Conservation (phyloP, 352 stramenopile genomes). For the Globisporangium cylindrosporum region DNA sequence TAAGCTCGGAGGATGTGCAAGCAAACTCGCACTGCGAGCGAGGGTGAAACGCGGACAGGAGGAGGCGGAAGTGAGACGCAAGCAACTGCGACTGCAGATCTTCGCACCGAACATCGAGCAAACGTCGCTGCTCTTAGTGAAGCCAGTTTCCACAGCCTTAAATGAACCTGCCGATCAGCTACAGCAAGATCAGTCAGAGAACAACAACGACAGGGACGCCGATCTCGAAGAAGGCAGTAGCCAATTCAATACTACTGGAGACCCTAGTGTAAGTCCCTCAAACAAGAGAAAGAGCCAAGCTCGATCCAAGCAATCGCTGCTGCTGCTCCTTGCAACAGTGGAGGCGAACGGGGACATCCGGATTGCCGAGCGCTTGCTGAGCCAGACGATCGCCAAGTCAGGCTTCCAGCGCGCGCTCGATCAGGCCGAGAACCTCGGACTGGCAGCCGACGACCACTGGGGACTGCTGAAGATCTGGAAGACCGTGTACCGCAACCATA, state of each 20-base stretch:
- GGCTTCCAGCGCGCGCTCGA: conserved; percentile 40
- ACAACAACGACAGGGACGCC: conserved; percentile 12
- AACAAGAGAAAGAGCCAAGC: neutral
- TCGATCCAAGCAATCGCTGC: conserved; percentile 12
- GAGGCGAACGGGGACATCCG: conserved; percentile 50
- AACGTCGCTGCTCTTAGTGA: neutral
- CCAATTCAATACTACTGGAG: too few relatives aligned
- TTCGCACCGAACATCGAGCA: conserved; percentile 20
- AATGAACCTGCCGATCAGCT: neutral
- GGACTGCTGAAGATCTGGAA: conserved; percentile 57
- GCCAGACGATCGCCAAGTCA: conserved; percentile 24
- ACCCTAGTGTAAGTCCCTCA: neutral
- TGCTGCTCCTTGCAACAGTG: conserved; percentile 40
- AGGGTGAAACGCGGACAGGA: conserved; percentile 31
- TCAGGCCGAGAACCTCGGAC: conserved; percentile 39
- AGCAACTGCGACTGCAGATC: conserved; percentile 41
- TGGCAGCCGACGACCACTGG: conserved; percentile 32
- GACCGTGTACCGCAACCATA: conserved; percentile 48
- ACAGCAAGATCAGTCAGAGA: neutral
- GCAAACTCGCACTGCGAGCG: conserved; percentile 5
- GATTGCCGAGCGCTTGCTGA: conserved; percentile 39
- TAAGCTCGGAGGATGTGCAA: neutral
- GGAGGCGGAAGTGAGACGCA: conserved; percentile 30
- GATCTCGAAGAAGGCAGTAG: neutral
- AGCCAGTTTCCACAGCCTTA: neutral